phyloP scores from a whole-genome alignment of 352 stramenopile genomes.

The Peronospora farinosa region DNA sequence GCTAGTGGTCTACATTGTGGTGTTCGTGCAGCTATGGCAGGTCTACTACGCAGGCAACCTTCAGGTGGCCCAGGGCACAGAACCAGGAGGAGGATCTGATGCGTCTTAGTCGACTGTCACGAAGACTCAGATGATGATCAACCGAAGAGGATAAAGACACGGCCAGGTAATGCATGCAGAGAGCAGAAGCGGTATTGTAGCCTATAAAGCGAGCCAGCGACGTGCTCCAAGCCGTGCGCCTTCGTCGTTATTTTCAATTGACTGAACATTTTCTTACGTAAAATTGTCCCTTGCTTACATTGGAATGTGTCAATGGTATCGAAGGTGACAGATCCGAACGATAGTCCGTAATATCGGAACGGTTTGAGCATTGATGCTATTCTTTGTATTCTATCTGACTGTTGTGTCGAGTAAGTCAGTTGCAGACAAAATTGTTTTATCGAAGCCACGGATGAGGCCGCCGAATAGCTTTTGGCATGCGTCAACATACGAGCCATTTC shows the following conservation, averaged over 20 bases:
- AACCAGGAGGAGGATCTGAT: conserved; percentile 9
- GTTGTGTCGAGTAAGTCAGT: no score
- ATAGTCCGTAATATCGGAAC: no score
- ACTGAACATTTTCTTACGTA: conserved; percentile 36
- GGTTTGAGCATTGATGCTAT: no score
- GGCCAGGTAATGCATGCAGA: conserved; percentile 11
- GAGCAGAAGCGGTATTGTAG: conserved; percentile 30
- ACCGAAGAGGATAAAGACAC: neutral
- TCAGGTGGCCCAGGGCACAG: conserved; percentile 42
- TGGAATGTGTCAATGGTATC: no score
- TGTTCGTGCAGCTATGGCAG: conserved; percentile 87
- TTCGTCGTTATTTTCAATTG: conserved; percentile 18
- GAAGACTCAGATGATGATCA: conserved; percentile 14
- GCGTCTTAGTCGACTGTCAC: conserved; percentile 24
- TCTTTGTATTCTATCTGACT: no score
- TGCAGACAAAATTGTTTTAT: no score
- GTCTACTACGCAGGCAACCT: conserved; percentile 78
- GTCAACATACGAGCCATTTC: no score
- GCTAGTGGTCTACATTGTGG: conserved; percentile 75
- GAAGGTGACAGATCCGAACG: no score
- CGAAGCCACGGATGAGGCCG: no score
- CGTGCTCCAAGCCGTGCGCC: conserved; percentile 8
- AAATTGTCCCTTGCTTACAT: neutral
- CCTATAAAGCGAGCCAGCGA: conserved; percentile 32
- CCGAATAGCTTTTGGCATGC: no score